Conservation (phyloP, 140 eudicot species). For the Erigeron philadelphicus region DNA sequence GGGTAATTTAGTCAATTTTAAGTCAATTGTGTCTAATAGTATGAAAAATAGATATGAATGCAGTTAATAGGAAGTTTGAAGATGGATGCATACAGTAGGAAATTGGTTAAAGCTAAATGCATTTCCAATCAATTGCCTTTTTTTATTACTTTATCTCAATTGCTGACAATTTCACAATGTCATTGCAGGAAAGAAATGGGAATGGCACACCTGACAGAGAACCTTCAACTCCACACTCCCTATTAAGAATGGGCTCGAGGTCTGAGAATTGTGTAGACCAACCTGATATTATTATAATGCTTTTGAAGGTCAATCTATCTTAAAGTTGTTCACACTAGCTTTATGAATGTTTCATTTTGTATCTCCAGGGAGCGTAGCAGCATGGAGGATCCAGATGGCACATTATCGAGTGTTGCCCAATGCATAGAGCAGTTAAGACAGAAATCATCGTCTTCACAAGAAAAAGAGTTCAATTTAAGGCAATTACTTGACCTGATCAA, state of each 20-base stretch:
- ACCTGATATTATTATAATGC: background rate
- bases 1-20: no score
- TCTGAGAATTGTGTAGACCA: conserved; percentile 27
- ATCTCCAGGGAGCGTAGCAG: conserved; percentile 67
- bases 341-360: background rate
- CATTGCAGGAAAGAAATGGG: conserved; percentile 85
- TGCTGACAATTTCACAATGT: conserved; percentile 13
- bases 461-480: conserved; percentile 68
- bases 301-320: conserved; percentile 19
- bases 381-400: conserved; percentile 99
- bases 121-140: background rate
- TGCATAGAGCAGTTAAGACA: conserved; percentile 95
- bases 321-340: background rate
- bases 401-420: conserved; percentile 96
- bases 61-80: no score
- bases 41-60: no score
- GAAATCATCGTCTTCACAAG: conserved; percentile 76
- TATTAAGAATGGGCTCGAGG: conserved; percentile 67
- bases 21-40: no score
- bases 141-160: conserved; percentile 3
- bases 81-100: no score
- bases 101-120: background rate
- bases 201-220: conserved; percentile 68
- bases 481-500: conserved; percentile 77
- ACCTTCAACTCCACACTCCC: conserved; percentile 73